A percentile compares a stretch with the other conserved stretches of the same genome.
These are phyloP conservation scores for Nothomitra cinnamomea DNA, from an alignment of 2,329 filamentous ascomycete genomes.

Conservation along the genomic window DNA sequence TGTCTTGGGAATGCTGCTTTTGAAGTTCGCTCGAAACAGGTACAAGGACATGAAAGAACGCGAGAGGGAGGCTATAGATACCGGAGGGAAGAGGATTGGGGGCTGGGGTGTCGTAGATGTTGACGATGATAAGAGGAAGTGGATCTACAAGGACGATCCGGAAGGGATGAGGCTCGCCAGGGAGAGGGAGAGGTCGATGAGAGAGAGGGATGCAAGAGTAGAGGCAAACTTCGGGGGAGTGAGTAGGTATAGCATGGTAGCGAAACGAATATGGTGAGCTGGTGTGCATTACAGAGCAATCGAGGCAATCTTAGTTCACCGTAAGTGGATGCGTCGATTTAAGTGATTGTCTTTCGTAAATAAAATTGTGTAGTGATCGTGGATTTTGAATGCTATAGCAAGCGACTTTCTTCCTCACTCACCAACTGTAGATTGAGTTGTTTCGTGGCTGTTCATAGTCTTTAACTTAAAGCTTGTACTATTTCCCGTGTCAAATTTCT, in stretches of 20 bases:
- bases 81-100: conserved; percentile 58
- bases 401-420: too few relatives aligned
- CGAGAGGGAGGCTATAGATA: conserved; percentile 39
- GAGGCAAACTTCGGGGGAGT: conserved; percentile 47
- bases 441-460: too few relatives aligned
- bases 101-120: conserved; percentile 78
- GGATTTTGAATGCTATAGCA: too few relatives aligned
- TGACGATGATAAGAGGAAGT: conserved; percentile 66
- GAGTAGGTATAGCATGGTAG: conserved; percentile 81
- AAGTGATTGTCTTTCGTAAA: background rate
- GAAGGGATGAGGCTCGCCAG: conserved; percentile 49
- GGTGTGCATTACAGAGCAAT: background rate
- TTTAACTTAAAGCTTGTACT: too few relatives aligned
- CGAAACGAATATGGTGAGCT: conserved; percentile 80
- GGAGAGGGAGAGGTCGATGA: conserved; percentile 30
- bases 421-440: too few relatives aligned
- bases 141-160: conserved; percentile 74
- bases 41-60: conserved; percentile 66
- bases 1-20: conserved; percentile 70
- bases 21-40: conserved; percentile 61
- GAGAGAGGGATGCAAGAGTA: conserved; percentile 35
- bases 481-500: too few relatives aligned
- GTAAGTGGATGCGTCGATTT: too few relatives aligned
- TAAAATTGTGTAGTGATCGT: background rate
- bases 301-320: background rate